Evolutionary conservation across 1,284 basidiomycete genomes (phyloP).

Genomic region (Ustilago nuda): DNA sequence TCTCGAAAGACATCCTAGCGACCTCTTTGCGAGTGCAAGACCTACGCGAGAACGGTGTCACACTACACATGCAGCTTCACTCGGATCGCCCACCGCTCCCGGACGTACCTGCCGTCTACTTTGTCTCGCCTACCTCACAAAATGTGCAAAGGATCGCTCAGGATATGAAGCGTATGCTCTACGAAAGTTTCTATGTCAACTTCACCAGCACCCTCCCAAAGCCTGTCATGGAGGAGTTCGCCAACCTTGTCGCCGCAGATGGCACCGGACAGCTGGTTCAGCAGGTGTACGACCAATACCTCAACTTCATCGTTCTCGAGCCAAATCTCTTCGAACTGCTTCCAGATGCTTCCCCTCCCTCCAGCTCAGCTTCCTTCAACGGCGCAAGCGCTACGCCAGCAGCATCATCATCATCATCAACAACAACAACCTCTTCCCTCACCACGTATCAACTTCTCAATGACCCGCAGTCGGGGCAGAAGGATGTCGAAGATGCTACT

Average conservation of each 20-base stretch:
- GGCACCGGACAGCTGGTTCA: slow-evolving; percentile 78
- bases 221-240: slow-evolving; percentile 90
- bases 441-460: slow-evolving; percentile 85
- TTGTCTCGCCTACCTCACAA: slow-evolving; percentile 87
- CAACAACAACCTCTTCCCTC: slow-evolving; percentile 53
- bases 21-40: slow-evolving; percentile 96
- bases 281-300: slow-evolving; percentile 77
- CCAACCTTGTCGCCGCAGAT: slow-evolving; percentile 84
- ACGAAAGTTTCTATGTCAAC: slow-evolving; percentile 93
- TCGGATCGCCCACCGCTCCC: slow-evolving; percentile 86
- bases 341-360: slow-evolving; percentile 71
- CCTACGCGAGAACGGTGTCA: slow-evolving; percentile 93
- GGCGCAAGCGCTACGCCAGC: slow-evolving; percentile 40
- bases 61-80: slow-evolving; percentile 93
- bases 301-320: slow-evolving; percentile 95
- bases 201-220: slow-evolving; percentile 92
- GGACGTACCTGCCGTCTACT: slow-evolving; percentile 97
- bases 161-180: slow-evolving; percentile 83
- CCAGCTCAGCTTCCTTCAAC: slow-evolving; percentile 25
- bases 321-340: slow-evolving; percentile 93
- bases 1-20: slow-evolving; percentile 94
- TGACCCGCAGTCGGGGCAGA: slow-evolving; percentile 88
- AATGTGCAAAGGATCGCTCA: slow-evolving; percentile 79
- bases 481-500: slow-evolving; percentile 91
- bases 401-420: slow-evolving; percentile 8